A percentile compares a stretch with the other conserved stretches of the same genome.
These are phyloP conservation scores for Eremothecium coryli DNA, from an alignment of 1,139 yeast genomes.

Conservation along the genomic window DNA sequence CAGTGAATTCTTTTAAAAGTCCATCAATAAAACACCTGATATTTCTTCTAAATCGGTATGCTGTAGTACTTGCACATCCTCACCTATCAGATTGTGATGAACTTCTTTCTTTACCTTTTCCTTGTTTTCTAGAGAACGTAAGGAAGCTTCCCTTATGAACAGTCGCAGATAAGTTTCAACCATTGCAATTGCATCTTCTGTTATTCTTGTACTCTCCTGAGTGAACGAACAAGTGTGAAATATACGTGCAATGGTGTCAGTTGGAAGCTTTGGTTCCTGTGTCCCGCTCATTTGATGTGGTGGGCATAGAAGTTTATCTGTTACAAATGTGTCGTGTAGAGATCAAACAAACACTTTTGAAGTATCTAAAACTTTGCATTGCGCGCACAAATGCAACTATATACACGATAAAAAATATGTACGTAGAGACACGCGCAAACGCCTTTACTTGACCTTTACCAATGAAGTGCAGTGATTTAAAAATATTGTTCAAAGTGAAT, in stretches of 20 bases:
- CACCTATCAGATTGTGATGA: conserved; percentile 33
- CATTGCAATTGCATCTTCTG: conserved; percentile 41
- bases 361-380: too few species aligned
- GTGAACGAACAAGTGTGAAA: conserved; percentile 47
- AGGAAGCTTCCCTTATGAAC: conserved; percentile 55
- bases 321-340: too few species aligned
- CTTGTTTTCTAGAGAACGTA: conserved; percentile 46
- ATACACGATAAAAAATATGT: too few species aligned
- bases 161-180: conserved; percentile 50
- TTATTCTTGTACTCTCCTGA: conserved; percentile 40
- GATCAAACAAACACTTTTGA: too few species aligned
- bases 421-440: too few species aligned
- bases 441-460: too few species aligned
- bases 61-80: conserved; percentile 19
- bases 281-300: neutral
- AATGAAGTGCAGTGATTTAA: too few species aligned
- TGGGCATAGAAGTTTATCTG: neutral
- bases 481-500: neutral
- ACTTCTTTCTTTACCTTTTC: conserved; percentile 15
- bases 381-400: too few species aligned
- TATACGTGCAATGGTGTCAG: conserved; percentile 45
- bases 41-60: conserved; percentile 27
- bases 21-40: conserved; percentile 26
- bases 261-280: conserved; percentile 25
- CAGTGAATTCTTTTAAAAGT: conserved; percentile 9